Base-by-base conservation (phyloP, 2,329 filamentous ascomycete genomes). In the Amylocarpus encephaloides region DNA sequence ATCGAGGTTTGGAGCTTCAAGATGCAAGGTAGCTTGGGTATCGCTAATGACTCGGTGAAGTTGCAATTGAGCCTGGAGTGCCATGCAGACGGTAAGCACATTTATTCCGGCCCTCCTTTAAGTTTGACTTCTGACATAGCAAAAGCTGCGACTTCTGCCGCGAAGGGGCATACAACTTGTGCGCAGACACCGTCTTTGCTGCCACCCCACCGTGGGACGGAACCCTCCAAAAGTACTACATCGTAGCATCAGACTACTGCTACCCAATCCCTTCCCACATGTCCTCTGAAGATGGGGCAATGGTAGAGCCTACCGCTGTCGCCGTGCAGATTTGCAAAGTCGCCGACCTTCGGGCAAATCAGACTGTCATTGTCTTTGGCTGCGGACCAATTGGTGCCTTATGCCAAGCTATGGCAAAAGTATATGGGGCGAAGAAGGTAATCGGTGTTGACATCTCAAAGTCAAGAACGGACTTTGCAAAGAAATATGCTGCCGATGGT, bases 331-430 rank as follows among this genome's bases (percentile, higher is more conserved):
- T 68, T 0, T 66, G 72, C 6, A 71, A 69, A 51, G 64, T 68
- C 1, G 72, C 70, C 0, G 62, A 69, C 0, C 64, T 74, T 6
- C 59, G 63, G 6, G 64, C 65, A 1, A 64, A 68, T 1, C 68
- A 74, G 46, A 74, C 68, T 0, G 69, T 76, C 1, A 59, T 74
- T 0, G 68, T 78, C 3, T 68, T 76, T 9, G 75, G 75, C 0
- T 73, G 71, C 13, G 74, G 74, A 0, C 73, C 75, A 0, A 76
- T 78, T 13, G 74, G 75, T 0, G 52, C 73, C 2, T 60, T 76
- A 5, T 72, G 68, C 22, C 67, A 71, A 49, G 71, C 71, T 1
- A 71, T 76, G 22, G 68, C 71, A 19, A 70, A 75, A 46, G 71
- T 70, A 1, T 70, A 72, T 15, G 69, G 66, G 1, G 74, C 71